Percentiles rank a stretch among this genome's conserved stretches.
Evolutionary conservation across 164 flowering plant species (phyloP).

Genomic region (Buxus sempervirens): DNA sequence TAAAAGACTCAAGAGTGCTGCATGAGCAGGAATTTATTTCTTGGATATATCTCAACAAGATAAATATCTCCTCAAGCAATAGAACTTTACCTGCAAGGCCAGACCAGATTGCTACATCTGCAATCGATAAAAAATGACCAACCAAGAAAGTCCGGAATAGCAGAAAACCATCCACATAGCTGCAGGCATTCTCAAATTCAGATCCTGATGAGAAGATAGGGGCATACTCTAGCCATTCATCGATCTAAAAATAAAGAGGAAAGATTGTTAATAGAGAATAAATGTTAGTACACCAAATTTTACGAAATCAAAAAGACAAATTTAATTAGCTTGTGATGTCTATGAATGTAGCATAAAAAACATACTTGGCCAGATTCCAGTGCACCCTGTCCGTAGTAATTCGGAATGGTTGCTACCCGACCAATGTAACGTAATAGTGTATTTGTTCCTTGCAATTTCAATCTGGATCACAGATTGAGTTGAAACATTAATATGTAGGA

Average conservation of each 20-base stretch:
- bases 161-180: slow-evolving; percentile 51
- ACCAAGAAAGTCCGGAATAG: slow-evolving; percentile 58
- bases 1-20: not conserved
- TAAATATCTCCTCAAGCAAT: not conserved
- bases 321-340: not conserved
- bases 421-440: slow-evolving; percentile 63
- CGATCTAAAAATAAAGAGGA: slow-evolving; percentile 48
- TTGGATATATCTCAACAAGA: not conserved
- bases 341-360: not conserved
- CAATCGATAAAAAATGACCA: slow-evolving; percentile 61
- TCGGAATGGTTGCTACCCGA: slow-evolving; percentile 38
- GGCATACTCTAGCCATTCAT: slow-evolving; percentile 74
- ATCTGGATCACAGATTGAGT: slow-evolving; percentile 21
- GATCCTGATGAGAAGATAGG: slow-evolving; percentile 56
- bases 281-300: not conserved
- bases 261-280: not conserved
- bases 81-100: slow-evolving; percentile 69
- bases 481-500: not conserved
- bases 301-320: not conserved
- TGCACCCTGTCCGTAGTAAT: slow-evolving; percentile 50
- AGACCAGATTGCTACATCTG: slow-evolving; percentile 83
- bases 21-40: not conserved
- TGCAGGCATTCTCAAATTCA: slow-evolving; percentile 80
- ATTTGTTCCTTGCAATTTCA: slow-evolving; percentile 45
- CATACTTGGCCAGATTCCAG: slow-evolving; percentile 58